Evolutionary conservation across 306 rosid species (phyloP), one percentile per base, ranked within the genome.

Genomic region (Corylus avellana): DNA sequence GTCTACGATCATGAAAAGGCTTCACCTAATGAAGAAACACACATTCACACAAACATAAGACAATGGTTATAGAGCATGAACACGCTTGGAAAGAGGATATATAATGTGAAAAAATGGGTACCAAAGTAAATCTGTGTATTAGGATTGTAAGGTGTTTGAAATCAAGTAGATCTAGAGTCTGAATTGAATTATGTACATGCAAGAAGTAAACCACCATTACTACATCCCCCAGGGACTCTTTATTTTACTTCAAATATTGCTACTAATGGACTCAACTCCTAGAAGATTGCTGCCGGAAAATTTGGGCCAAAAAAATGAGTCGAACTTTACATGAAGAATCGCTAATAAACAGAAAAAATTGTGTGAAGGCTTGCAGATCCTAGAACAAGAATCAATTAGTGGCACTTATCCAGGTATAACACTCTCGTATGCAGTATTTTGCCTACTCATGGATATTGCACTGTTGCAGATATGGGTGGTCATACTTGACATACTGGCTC

Each of bases 401-500:
- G 51, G 72, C 51, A 42, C 3, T 16, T 3, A 49, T 68, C 51
- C 10, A 51, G 18, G 20, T 68, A 59, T 59, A 59, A 12, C 66
- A 72, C 73, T 48, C n/a, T 29, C 39, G n/a, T 47, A 8, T 62
- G 77, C 51, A 7, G 58, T 80, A 68, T 8, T 68, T 42, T n/a
- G 54, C 71, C 88, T 92, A 93, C 47, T 76, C 86, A 56, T 93
- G 98, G 67, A 96, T 84, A 85, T 96, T 96, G 93, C 99, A 96
- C 57, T 88, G 92, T 80, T 81, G 92, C 92, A 96, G 83, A 78
- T 91, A 73, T 74, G 91, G 90, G 81, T 76, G 84, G 62, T 90
- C 91, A 63, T 85, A 89, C 63, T 88, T 83, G 39, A 93, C 75
- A 82, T 80, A 81, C 83, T 85, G 90, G 83, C 78, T 87, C 99